Base-by-base conservation (phyloP, 768 basidiomycete species). In the Termitomyces sp. region DNA sequence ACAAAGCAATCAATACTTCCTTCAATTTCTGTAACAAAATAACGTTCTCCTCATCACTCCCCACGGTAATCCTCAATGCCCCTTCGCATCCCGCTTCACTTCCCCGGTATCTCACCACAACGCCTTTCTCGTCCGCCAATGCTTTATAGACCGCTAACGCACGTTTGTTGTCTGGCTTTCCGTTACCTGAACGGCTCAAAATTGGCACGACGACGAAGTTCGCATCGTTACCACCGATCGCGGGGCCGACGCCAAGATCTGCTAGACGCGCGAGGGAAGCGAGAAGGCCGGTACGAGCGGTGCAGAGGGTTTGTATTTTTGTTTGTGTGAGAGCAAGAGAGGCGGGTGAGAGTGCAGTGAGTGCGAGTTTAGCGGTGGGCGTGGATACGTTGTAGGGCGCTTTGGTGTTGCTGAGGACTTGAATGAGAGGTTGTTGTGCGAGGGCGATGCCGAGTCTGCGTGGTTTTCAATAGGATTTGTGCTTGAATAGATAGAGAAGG, bases 361-460 rank as follows among this genome's bases (percentile, higher is more conserved):
- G 69, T 0, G 94, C 95, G 23, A 98, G 82, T 30, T 83, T 72
- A 12, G 96, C 92, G 6, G 93, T 93, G 0, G 94, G 94, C 0
- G 87, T 81, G 15, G 94, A 95, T 62, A 99, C 85, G 70, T 97
- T 98, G 76, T 98, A 99, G 0, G 97, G 97, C 0, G 96, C 97
- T 69, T 99, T 99, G 28, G 95, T 90, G 69, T 98, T 98, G 57
- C 85, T 82, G 53, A 98, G 83, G 60, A 98, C 79, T 64, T 94
- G 95, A 45, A 98, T 89, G 12, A 99, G 75, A 0, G 91, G 85
- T 0, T 94, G 94, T 58, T 94, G 89, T 5, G 94, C 91, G 54
- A 98, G 74, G 0, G 93, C 92, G 46, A 95, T 83, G 0, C 97
- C 97, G 28, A 99, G 77, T 47, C 94, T 97, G 66, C 33, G 45